Percentiles rank a stretch among this genome's conserved stretches.
These are phyloP conservation scores for Peronospora belbahrii DNA, from an alignment of 352 stramenopile genomes.

Conservation along the genomic window DNA sequence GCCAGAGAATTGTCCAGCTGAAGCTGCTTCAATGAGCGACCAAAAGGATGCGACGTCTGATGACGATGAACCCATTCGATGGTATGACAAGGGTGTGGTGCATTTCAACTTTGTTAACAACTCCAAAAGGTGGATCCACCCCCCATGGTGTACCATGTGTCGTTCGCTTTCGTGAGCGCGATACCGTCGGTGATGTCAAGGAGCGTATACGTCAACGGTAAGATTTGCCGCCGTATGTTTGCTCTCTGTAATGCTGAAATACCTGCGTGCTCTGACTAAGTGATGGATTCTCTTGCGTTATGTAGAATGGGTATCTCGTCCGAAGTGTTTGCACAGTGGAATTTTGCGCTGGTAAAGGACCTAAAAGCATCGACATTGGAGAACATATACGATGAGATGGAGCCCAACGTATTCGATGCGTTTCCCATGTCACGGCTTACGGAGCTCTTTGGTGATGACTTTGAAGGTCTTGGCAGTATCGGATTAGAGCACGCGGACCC, in stretches of 20 bases:
- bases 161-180: slow-evolving; percentile 52
- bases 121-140: slow-evolving; percentile 59
- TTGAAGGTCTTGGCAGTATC: slow-evolving; percentile 44
- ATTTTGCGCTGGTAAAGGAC: slow-evolving; percentile 69
- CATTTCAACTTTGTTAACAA: slow-evolving; percentile 67
- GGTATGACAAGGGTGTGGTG: slow-evolving; percentile 51
- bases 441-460: slow-evolving; percentile 47
- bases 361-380: slow-evolving; percentile 53
- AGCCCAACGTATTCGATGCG: slow-evolving; percentile 36
- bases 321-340: slow-evolving; percentile 64
- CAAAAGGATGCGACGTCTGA: slow-evolving; percentile 1
- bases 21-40: not conserved
- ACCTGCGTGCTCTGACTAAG: slow-evolving; percentile 5
- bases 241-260: slow-evolving; percentile 2
- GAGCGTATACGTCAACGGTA: slow-evolving; percentile 61
- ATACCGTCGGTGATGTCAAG: slow-evolving; percentile 63
- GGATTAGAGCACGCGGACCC: slow-evolving; percentile 71
- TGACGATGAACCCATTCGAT: slow-evolving; percentile 16
- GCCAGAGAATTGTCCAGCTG: not conserved
- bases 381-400: slow-evolving; percentile 57
- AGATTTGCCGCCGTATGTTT: slow-evolving; percentile 1
- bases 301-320: slow-evolving; percentile 58
- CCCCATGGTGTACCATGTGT: slow-evolving; percentile 63
- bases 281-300: slow-evolving; percentile 1
- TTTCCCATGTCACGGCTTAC: slow-evolving; percentile 57